A percentile compares a stretch with the other conserved stretches of the same genome.
These are phyloP conservation scores for Globisporangium paroecandrum DNA, from an alignment of 352 stramenopile genomes.

Conservation along the genomic window DNA sequence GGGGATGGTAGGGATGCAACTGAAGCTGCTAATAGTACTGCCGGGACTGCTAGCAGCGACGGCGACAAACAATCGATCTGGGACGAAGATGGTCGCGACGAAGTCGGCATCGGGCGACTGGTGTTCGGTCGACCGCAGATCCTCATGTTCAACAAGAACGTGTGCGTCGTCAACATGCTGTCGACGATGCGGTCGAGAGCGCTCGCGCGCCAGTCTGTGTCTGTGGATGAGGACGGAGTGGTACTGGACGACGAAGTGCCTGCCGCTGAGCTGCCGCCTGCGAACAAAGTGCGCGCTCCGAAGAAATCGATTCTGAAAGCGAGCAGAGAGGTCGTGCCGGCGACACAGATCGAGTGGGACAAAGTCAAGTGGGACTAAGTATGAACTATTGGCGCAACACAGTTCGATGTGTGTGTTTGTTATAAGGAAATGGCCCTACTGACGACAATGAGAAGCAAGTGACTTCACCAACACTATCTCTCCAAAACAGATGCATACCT, in stretches of 20 bases:
- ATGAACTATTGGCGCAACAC: background rate
- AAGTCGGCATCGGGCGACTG: slow-evolving; percentile 32
- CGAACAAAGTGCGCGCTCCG: slow-evolving; percentile 45
- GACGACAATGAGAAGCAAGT: no score
- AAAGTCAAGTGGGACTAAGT: background rate
- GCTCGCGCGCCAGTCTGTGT: slow-evolving; percentile 19
- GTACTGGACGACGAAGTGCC: slow-evolving; percentile 13
- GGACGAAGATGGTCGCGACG: slow-evolving; percentile 19
- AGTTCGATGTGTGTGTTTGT: background rate
- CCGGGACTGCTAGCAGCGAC: background rate
- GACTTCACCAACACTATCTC: no score
- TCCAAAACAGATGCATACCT: no score
- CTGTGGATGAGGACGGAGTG: background rate
- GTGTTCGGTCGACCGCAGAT: slow-evolving; percentile 48
- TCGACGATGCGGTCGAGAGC: slow-evolving; percentile 37
- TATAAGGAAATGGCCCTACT: background rate
- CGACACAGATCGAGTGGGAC: slow-evolving; percentile 35
- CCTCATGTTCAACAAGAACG: slow-evolving; percentile 36
- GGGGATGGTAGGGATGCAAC: background rate
- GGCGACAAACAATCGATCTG: slow-evolving; percentile 1
- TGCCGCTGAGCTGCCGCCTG: slow-evolving; percentile 24
- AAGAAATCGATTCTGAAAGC: slow-evolving; percentile 56
- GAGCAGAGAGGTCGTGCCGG: slow-evolving; percentile 29
- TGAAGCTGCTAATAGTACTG: background rate
- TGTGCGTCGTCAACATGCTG: slow-evolving; percentile 35